Evolutionary conservation across 2,329 filamentous ascomycete genomes (phyloP).

Genomic region (Exophiala dermatitidis): DNA sequence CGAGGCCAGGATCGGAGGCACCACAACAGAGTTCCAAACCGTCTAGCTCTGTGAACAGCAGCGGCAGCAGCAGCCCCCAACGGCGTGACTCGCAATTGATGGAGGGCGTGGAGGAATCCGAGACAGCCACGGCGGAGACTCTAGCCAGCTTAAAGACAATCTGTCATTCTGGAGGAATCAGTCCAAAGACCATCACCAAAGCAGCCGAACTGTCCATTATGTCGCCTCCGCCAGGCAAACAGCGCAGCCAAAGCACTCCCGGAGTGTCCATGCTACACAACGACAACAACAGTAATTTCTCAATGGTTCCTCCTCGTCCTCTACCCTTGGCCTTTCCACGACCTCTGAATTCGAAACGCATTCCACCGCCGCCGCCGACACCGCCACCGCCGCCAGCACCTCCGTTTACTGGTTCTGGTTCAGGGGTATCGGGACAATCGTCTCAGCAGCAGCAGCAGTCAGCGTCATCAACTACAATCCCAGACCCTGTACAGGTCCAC

Average conservation of each 20-base stretch:
- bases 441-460: conserved; percentile 6
- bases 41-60: neutral
- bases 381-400: conserved; percentile 8
- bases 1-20: conserved; percentile 14
- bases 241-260: conserved; percentile 12
- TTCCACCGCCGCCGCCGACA: conserved; percentile 15
- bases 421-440: neutral
- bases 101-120: neutral
- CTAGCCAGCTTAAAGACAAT: neutral
- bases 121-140: neutral
- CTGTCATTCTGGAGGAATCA: conserved; percentile 9
- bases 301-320: conserved; percentile 1
- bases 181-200: conserved; percentile 20
- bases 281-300: too few relatives aligned
- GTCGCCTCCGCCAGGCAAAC: conserved; percentile 4
- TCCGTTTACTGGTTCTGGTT: conserved; percentile 24
- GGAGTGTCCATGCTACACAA: neutral
- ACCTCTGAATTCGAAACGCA: conserved; percentile 15
- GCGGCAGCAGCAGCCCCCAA: too few relatives aligned
- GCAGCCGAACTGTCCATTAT: conserved; percentile 17
- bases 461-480: conserved; percentile 1
- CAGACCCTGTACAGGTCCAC: neutral
- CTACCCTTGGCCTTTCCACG: conserved; percentile 8
- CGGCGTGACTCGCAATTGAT: neutral
- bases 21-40: neutral